Evolutionary conservation across 768 basidiomycete species (phyloP).

Genomic region (Boletus huronensis): DNA sequence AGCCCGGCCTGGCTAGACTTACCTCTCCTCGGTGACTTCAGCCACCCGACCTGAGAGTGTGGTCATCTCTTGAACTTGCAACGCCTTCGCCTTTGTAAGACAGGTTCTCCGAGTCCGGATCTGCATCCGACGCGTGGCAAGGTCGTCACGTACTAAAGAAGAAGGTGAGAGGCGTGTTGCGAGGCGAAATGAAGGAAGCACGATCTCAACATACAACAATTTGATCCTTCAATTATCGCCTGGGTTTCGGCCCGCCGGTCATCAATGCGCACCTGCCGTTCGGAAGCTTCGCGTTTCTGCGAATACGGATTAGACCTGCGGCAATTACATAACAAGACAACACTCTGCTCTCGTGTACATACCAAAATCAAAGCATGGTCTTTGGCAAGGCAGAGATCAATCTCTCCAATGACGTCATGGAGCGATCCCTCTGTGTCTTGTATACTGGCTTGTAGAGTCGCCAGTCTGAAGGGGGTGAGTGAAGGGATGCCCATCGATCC

Average conservation of each 20-base stretch:
- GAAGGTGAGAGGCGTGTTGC: slow-evolving; percentile 10
- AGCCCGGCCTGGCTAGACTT: slow-evolving; percentile 7
- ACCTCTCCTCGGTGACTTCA: slow-evolving; percentile 41
- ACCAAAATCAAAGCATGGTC: slow-evolving; percentile 43
- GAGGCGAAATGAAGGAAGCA: slow-evolving; percentile 22
- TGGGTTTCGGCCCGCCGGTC: slow-evolving; percentile 44
- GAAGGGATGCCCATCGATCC: not conserved
- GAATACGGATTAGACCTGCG: slow-evolving; percentile 23
- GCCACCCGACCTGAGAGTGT: slow-evolving; percentile 28
- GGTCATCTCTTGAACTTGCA: slow-evolving; percentile 33
- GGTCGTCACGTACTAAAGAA: slow-evolving; percentile 40
- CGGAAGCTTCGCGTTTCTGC: slow-evolving; percentile 67
- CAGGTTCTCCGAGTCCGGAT: slow-evolving; percentile 45
- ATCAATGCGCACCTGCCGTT: slow-evolving; percentile 55
- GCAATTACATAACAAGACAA: slow-evolving; percentile 23
- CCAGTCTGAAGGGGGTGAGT: slow-evolving; percentile 39
- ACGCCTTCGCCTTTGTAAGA: slow-evolving; percentile 42
- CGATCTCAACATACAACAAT: slow-evolving; percentile 42
- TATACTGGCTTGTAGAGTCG: slow-evolving; percentile 50
- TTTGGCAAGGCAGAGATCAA: slow-evolving; percentile 44
- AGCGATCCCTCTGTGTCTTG: slow-evolving; percentile 49
- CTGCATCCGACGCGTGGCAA: slow-evolving; percentile 42
- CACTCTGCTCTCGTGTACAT: slow-evolving; percentile 10
- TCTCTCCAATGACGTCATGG: slow-evolving; percentile 43
- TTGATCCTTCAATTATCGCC: slow-evolving; percentile 40